Conservation (phyloP, 352 stramenopile genomes). For the Phytopythium litorale region DNA sequence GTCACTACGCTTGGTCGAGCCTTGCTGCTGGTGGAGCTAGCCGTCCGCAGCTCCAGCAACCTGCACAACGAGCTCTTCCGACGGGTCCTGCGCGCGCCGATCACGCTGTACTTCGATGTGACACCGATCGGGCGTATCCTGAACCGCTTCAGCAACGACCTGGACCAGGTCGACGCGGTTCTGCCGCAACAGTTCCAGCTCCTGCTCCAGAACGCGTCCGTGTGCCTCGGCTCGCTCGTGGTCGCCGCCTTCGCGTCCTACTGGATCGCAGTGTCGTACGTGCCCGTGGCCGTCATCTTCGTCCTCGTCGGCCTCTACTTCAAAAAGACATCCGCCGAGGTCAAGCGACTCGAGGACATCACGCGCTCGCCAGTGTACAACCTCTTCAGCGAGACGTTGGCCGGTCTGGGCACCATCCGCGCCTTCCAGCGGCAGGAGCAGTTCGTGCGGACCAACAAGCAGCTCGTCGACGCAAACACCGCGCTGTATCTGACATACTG, state of each 20-base stretch:
- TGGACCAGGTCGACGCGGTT: constrained; percentile 53
- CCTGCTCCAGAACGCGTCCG: constrained; percentile 12
- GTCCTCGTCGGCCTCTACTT: constrained; percentile 75
- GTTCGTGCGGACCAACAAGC: constrained; percentile 30
- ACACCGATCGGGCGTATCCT: constrained; percentile 64
- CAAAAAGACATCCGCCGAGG: constrained; percentile 70
- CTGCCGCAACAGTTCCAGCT: constrained; percentile 29
- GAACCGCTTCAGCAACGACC: constrained; percentile 60
- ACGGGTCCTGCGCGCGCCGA: constrained; percentile 37
- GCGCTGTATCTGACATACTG: constrained; percentile 38
- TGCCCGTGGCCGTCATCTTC: constrained; percentile 59
- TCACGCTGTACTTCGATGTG: constrained; percentile 66
- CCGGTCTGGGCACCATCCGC: constrained; percentile 92
- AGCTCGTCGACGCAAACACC: constrained; percentile 35
- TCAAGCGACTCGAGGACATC: constrained; percentile 94
- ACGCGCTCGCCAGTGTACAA: constrained; percentile 89
- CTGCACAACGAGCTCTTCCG: constrained; percentile 48
- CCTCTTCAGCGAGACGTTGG: constrained; percentile 90
- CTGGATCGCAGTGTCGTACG: constrained; percentile 44
- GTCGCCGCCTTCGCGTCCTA: constrained; percentile 36
- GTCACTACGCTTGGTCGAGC: constrained; percentile 19
- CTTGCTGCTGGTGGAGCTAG: constrained; percentile 34
- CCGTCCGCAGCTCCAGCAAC: constrained; percentile 29
- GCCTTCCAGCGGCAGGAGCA: constrained; percentile 45
- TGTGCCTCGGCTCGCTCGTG: constrained; percentile 18